Evolutionary conservation across 768 basidiomycete species (phyloP), one percentile per base, ranked within the genome.

Genomic region (Hygrocybe punicea): DNA sequence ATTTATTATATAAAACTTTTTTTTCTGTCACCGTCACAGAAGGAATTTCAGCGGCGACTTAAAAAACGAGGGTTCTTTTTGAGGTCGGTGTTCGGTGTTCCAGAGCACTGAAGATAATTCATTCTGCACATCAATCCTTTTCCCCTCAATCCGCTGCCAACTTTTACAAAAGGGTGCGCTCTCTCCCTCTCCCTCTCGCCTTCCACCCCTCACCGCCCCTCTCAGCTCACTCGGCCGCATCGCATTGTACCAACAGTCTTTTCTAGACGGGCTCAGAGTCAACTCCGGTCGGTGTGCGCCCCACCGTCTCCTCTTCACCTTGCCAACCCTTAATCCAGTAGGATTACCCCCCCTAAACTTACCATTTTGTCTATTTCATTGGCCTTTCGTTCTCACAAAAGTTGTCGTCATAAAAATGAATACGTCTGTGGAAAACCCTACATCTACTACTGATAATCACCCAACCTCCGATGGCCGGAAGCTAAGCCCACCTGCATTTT

Each of bases 401-500:
- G 80, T 81, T 67, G 65, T 68, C 67, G 70, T 69, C 72, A 78
- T 55, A 55, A 54, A 81, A 80, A 90, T 91, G 89, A 86, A 82
- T 73, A 75, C 76, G 73, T 74, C 77, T 74, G 71, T 80, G 76
- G 84, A 89, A 77, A 83, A 84, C 73, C 81, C 83, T 84, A 86
- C 80, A 70, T 79, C 84, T 79, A 81, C 82, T 69, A 72, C 77
- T 81, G 84, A 88, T 86, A 82, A 83, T 84, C 81, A 76, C 70
- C 72, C 81, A 67, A 66, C 83, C 70, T 76, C 81, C 52, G 86
- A 86, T 68, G 86, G 84, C 62, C 79, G 85, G 71, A 91, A 89
- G 78, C 87, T 89, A 67, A 93, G 87, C 73, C 91, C 92, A 17
- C 90, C 92, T 61, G 92, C 92, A 57, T 94, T 94, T 76, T 80